Base-by-base conservation (phyloP, 768 basidiomycete genomes). In the Lactifluus subvellereus region DNA sequence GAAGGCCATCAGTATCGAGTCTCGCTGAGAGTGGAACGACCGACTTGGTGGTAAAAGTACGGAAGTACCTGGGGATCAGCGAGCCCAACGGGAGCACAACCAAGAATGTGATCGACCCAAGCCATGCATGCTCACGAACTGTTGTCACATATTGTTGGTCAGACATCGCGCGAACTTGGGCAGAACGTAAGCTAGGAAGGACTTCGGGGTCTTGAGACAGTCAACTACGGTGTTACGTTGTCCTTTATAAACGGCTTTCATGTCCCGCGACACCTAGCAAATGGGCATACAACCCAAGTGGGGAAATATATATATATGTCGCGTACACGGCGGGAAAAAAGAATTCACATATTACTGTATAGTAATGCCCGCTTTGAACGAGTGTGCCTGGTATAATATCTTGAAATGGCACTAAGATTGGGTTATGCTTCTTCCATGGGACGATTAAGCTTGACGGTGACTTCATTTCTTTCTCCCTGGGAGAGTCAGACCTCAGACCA, bases 31-130 rank as follows among this genome's bases (percentile, higher is more conserved):
- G 42, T 11, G 16, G 11, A n/a, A 35, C 18, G 13, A 43, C 59
- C 13, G 42, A 59, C 62, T 56, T 50, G 22, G 57, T 64, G 2
- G 62, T 65, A 38, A 68, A 66, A 13, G 70, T 73, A 43, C 71
- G 65, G 7, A 59, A 37, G 54, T 61, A 67, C 16, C 72, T 68
- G 14, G 73, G 66, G 30, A 70, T 51, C 32, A 74, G 62, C 6
- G 58, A 60, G 9, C 71, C 71, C 16, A 71, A 6, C 1, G 72
- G 69, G 6, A 74, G 59, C 16, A 73, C 40, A 38, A 71, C 48
- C n/a, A 71, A 30, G 53, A 69, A 72, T 1, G 61, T 67, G 43
- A 69, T 47, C 2, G 67, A 60, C 38, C 58, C 51, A n/a, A 74
- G 61, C 27, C 67, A 57, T 0, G 67, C 73, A 63, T 70, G 73